Base-by-base conservation (phyloP, 2,329 filamentous ascomycete species). In the Ophiostoma triangulosporum region DNA sequence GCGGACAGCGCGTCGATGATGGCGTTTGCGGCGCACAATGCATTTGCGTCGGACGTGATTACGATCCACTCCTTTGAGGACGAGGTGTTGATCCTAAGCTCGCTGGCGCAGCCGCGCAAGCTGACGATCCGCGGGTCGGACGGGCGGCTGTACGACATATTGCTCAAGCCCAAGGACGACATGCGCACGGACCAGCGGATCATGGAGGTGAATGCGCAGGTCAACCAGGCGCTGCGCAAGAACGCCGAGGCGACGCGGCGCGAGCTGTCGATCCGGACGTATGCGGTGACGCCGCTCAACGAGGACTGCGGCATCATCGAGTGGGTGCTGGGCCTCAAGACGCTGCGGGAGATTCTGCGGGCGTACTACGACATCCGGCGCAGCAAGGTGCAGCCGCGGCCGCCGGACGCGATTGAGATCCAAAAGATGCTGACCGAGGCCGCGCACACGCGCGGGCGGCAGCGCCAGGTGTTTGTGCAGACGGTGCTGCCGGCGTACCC, bases 201-300 rank as follows among this genome's bases (percentile, higher is more conserved):
- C 20, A 98, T 98, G 90, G 94, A 98, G 65, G 98, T 98, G 73
- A 98, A 97, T 65, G 83, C 85, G 46, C 93, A 97, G 80, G 97
- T 98, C 72, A 98, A 98, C 65, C 80, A 93, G 56, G 88, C 91
- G 3, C 70, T 99, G 54, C 95, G 96, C 64, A 83, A 86, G 57
- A 90, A 97, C 62, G 83, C 90, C 2, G 90, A 96, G 64, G 87
- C 89, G 15, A 94, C 87, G 67, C 86, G 88, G 65, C 81, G 93
- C 15, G 86, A 93, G 59, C 76, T 98, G 53, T 95, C 95, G 66
- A 95, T 99, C 68, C 89, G 90, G 64, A 98, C 93, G 0, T 98
- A 99, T 62, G 89, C 88, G 6, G 94, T 99, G 12, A 95, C 91
- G 4, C 94, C 93, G 1, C 73, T 99, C 48, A 97, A 95, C 65